Base-by-base conservation (phyloP, 2,329 filamentous ascomycete genomes). In the Pseudogymnoascus sp. region DNA sequence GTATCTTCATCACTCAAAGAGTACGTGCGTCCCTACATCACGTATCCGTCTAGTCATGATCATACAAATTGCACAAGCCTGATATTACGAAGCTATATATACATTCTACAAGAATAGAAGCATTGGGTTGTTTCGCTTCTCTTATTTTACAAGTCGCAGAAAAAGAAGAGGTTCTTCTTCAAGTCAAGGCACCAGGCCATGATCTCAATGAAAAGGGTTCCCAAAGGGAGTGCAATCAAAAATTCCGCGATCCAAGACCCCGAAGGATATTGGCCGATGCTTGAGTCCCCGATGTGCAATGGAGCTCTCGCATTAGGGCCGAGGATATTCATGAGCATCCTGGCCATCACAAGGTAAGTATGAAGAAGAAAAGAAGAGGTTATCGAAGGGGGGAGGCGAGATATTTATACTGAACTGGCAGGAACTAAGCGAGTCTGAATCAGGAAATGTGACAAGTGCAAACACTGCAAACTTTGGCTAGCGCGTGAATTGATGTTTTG, bases 251-350 rank as follows among this genome's bases (percentile, higher is more conserved):
- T 72, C 75, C 73, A 77, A 75, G 76, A 73, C 74, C 75, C 77
- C 77, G 76, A 77, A 80, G 71, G 74, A 76, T 76, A 75, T 77
- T 79, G 76, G 76, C 78, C 74, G 71, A 67, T 74, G 68, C 72
- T 75, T 73, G 77, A 76, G 77, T 71, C 78, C 78, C 75, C 78
- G 78, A 67, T 79, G 78, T 80, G 78, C 78, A 80, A 80, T 80
- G 78, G 76, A 79, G 78, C 77, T 75, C 76, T 77, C 75, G 73
- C 73, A 74, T 71, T 71, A 75, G 77, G 74, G 75, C 75, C 18
- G 41, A 59, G 43, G 38, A 40, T 31, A 59, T 58, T 64, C 63
- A 28, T 65, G 64, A 65, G 59, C 62, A 60, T 43, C 40, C 59
- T 45, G 28, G 45, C 60, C 62, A 49, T 62, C 41, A 62, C 62